phyloP scores from a whole-genome alignment of 1,284 basidiomycete species.

The Gymnopus androsaceus region DNA sequence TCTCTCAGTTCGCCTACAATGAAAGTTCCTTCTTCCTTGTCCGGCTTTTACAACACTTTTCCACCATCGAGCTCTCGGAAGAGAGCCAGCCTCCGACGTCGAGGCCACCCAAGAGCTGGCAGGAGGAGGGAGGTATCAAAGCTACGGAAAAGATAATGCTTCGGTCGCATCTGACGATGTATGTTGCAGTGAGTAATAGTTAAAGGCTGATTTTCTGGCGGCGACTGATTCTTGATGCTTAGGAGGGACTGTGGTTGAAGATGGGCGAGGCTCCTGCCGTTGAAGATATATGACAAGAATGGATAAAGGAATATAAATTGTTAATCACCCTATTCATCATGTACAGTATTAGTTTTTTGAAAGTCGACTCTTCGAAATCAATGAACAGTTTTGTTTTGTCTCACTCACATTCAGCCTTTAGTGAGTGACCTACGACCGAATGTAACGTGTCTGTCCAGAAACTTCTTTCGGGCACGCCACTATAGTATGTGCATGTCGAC shows the following conservation, averaged over 20 bases:
- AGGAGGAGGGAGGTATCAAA: conserved; percentile 28
- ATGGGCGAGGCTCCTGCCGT: conserved; percentile 23
- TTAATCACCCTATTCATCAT: too few species aligned
- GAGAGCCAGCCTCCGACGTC: conserved; percentile 39
- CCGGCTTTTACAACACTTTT: conserved; percentile 48
- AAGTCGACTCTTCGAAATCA: too few species aligned
- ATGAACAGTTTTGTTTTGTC: too few species aligned
- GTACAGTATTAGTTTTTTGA: too few species aligned
- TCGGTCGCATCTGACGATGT: conserved; percentile 44
- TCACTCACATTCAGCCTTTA: too few species aligned
- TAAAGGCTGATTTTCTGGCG: background rate
- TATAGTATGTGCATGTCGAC: too few species aligned
- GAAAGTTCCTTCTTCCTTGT: conserved; percentile 44
- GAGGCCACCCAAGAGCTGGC: conserved; percentile 38
- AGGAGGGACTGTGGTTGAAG: conserved; percentile 34
- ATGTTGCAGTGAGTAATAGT: conserved; percentile 33
- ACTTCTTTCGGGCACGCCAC: too few species aligned
- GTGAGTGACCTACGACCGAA: too few species aligned
- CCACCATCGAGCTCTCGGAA: conserved; percentile 42
- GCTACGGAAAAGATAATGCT: conserved; percentile 37
- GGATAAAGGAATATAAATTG: too few species aligned
- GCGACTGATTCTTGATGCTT: background rate
- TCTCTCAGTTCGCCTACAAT: conserved; percentile 39
- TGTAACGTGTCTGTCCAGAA: too few species aligned
- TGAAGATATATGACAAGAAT: background rate